Evolutionary conservation across 108 stramenopile species (phyloP), one percentile per base, ranked within the genome.

Genomic region (Tribonema minus): DNA sequence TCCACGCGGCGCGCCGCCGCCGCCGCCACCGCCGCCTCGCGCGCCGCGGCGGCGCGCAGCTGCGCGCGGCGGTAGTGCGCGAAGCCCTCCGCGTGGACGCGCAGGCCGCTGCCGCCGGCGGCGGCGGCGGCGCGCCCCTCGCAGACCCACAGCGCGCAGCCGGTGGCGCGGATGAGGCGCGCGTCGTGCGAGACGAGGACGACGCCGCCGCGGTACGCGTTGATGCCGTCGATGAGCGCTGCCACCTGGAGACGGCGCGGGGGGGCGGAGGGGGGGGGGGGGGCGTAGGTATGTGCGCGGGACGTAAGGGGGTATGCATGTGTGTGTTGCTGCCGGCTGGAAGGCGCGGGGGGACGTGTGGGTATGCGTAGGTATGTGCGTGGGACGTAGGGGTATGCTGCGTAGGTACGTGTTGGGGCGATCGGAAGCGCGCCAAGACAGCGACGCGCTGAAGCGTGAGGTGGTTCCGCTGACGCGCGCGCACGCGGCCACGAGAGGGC

Each of bases 181-280:
- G 97, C 97, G 87, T 99, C 98, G 90, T 99, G 98, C 40, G 88
- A 90, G 70, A 99, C 96, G 85, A 99, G 91, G 61, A 98, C 75
- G 27, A 99, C 95, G n/a, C 98, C 98, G 36, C 98, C 98, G 84
- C 91, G 81, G 87, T 97, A 99, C 31, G 89, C 91, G 73, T 97
- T 97, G 67, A 99, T 90, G 76, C 95, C 96, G 23, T 87, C 80
- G 6, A 96, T 96, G 62, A 99, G 87, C 15, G 94, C 91, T 84
- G 98, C 98, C 81, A 99, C 97, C n/a, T 58, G 0, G 58, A 31
- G 38, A 12, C 23, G 3, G 30, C 29, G 29, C 3, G n/a, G 6
- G 27, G 4, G 25, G 94, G 85, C 27, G 91, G 92, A 74, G 41
- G 6, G 60, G 60, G 37, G 30, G 58, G 59, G 71, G 60, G 60